Conservation (phyloP, 1,139 yeast species). For the Yamadazyma aaseri region DNA sequence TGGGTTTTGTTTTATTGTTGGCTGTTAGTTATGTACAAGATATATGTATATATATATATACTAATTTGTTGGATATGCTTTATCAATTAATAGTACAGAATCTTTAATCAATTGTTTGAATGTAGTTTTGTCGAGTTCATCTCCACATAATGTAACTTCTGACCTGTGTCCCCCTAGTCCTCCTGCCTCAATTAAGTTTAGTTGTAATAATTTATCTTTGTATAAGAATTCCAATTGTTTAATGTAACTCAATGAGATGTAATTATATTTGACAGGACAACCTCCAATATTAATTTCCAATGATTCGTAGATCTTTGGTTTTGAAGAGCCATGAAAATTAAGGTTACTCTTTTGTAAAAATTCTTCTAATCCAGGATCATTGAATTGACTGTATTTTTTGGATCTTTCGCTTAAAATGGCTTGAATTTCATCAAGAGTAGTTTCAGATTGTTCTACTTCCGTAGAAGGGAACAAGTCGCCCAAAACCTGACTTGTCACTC, state of each 20-base stretch:
- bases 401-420: constrained; percentile 29
- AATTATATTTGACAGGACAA: constrained; percentile 37
- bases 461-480: constrained; percentile 27
- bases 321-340: constrained; percentile 37
- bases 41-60: neutral
- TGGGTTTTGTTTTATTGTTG: no score
- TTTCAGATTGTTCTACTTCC: constrained; percentile 5
- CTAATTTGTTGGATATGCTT: constrained; percentile 12
- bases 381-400: constrained; percentile 28
- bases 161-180: constrained; percentile 50
- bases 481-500: constrained; percentile 34
- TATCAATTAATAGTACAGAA: constrained; percentile 23
- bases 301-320: constrained; percentile 36
- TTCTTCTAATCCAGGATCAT: constrained; percentile 43
- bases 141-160: constrained; percentile 49
- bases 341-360: constrained; percentile 40
- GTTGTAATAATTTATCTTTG: constrained; percentile 36
- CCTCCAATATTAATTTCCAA: constrained; percentile 39
- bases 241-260: constrained; percentile 40
- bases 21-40: constrained; percentile 2
- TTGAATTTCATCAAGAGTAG: constrained; percentile 3
- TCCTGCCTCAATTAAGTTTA: constrained; percentile 56
- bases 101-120: constrained; percentile 31
- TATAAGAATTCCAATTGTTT: constrained; percentile 44
- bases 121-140: constrained; percentile 22